phyloP scores from a whole-genome alignment of 805 yeast species.

The Teunomyces gatunensis region DNA sequence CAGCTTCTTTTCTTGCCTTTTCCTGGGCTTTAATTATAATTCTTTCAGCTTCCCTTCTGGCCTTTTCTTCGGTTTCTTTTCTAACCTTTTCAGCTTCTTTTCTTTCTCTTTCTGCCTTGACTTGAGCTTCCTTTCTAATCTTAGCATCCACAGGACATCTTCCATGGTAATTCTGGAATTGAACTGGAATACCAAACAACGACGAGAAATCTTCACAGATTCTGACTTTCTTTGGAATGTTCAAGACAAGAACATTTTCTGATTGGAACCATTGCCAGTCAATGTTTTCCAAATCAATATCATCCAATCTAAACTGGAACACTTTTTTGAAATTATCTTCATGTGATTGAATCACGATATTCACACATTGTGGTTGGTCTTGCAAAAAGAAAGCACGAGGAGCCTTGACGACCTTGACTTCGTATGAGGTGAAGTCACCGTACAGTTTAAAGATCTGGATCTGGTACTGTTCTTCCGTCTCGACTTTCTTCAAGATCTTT shows the following conservation, averaged over 20 bases:
- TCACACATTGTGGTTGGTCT: conserved; percentile 10
- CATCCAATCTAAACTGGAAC: conserved; percentile 28
- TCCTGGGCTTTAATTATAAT: conserved; percentile 8
- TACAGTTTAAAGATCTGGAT: conserved; percentile 34
- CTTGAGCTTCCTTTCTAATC: conserved; percentile 8
- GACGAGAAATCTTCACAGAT: conserved; percentile 12
- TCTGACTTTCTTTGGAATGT: conserved; percentile 29
- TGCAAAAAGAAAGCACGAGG: conserved; percentile 3
- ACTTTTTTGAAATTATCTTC: conserved; percentile 30
- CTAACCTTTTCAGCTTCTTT: conserved; percentile 6
- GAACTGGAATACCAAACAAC: conserved; percentile 5
- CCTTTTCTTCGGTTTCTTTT: conserved; percentile 7
- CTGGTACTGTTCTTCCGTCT: conserved; percentile 32
- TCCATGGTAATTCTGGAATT: conserved; percentile 1
- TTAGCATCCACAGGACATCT: conserved; percentile 4
- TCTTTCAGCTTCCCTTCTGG: conserved; percentile 5
- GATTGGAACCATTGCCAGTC: conserved; percentile 32
- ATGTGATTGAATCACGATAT: conserved; percentile 18
- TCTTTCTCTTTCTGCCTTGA: conserved; percentile 4
- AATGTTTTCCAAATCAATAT: conserved; percentile 30
- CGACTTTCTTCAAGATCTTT: conserved; percentile 34
- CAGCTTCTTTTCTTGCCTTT: conserved; percentile 7
- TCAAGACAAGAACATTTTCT: conserved; percentile 34
- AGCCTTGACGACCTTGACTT: conserved; percentile 14
- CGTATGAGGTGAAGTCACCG: conserved; percentile 28